These are phyloP conservation scores for Phoenix dactylifera DNA, from an alignment of 176 grass and related monocot species.

Conservation along the genomic window DNA sequence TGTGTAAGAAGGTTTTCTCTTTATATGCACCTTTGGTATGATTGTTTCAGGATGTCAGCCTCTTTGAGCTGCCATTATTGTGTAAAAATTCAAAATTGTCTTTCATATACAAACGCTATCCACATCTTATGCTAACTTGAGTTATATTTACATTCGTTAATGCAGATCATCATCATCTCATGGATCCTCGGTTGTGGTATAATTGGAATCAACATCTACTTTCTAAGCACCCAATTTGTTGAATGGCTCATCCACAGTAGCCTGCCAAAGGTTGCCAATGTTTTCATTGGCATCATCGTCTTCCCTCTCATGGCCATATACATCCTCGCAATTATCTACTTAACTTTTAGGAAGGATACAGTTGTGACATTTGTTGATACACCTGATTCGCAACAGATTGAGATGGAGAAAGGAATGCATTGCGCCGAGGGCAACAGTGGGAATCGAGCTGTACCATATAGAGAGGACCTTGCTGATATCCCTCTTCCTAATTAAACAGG, in stretches of 20 bases:
- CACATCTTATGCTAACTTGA: too few species aligned
- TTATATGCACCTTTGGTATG: too few species aligned
- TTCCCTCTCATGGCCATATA: conserved; percentile 62
- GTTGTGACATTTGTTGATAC: conserved; percentile 39
- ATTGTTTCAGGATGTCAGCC: too few species aligned
- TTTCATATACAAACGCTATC: too few species aligned
- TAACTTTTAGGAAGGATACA: conserved; percentile 52
- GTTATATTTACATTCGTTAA: background rate
- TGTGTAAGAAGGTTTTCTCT: too few species aligned
- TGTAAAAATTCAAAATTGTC: too few species aligned
- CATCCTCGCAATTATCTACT: conserved; percentile 38
- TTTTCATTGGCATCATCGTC: conserved; percentile 35
- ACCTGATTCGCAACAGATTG: conserved; percentile 18
- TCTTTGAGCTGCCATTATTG: too few species aligned
- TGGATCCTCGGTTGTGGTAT: conserved; percentile 47
- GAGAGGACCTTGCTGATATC: conserved; percentile 62
- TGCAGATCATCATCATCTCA: conserved; percentile 58
- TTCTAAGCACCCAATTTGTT: conserved; percentile 59
- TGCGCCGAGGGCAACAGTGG: background rate
- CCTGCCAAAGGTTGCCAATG: conserved; percentile 33
- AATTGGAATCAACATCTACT: conserved; percentile 79
- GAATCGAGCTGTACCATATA: conserved; percentile 34
- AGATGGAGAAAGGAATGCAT: conserved; percentile 39
- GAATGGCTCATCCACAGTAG: conserved; percentile 50
- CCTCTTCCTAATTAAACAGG: conserved; percentile 34